A percentile compares a stretch with the other conserved stretches of the same genome.
phyloP scores from a whole-genome alignment of 495 filamentous ascomycete genomes.

The Trichoderma virens region DNA sequence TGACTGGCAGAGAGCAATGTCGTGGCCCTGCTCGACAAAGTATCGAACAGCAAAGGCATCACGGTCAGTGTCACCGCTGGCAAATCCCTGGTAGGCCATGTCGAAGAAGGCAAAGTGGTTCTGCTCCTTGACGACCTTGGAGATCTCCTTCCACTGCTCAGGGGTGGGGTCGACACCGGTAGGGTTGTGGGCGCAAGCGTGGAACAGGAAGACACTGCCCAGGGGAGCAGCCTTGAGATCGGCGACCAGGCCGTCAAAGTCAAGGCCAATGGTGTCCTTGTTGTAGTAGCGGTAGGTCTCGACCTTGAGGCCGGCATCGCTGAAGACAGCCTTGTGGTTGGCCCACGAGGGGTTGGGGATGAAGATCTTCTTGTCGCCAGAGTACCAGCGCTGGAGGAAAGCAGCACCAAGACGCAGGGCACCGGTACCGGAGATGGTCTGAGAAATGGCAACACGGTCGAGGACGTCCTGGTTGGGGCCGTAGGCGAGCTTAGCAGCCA shows the following conservation, averaged over 20 bases:
- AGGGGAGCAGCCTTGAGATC: constrained; percentile 87
- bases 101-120: constrained; percentile 96
- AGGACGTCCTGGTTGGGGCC: constrained; percentile 68
- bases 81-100: constrained; percentile 99
- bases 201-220: constrained; percentile 82
- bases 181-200: constrained; percentile 98
- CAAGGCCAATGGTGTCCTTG: constrained; percentile 95
- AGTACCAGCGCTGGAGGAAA: constrained; percentile 86
- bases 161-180: constrained; percentile 92
- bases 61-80: constrained; percentile 80
- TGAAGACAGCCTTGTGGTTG: constrained; percentile 95
- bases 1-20: constrained; percentile 80
- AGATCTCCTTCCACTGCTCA: constrained; percentile 90
- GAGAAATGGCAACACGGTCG: constrained; percentile 82
- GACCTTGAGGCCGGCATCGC: constrained; percentile 81
- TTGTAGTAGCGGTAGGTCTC: constrained; percentile 97
- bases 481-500: constrained; percentile 85
- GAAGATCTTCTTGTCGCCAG: constrained; percentile 86
- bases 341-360: constrained; percentile 95
- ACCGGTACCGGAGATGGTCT: constrained; percentile 96
- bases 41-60: constrained; percentile 89
- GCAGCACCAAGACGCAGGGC: constrained; percentile 90
- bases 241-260: constrained; percentile 87
- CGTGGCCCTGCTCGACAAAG: constrained; percentile 89
- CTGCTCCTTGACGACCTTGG: constrained; percentile 79